Conservation (phyloP, 495 filamentous ascomycete genomes). For the Aspergillus heteromorphus region DNA sequence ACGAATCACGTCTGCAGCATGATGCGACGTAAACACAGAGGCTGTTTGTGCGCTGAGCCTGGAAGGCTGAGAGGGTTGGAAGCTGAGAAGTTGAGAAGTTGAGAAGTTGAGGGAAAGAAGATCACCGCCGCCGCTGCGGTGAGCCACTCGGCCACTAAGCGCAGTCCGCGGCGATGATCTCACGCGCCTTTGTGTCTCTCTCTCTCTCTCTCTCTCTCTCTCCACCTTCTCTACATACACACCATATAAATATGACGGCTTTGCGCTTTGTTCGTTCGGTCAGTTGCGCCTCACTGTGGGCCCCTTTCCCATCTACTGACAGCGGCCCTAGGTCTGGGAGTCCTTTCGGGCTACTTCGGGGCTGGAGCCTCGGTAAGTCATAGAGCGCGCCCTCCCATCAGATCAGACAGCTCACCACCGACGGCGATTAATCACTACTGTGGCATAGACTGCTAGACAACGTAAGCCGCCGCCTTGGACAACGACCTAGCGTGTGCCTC, state of each 20-base stretch:
- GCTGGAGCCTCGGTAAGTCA: slow-evolving; percentile 72
- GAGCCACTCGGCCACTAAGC: slow-evolving; percentile 26
- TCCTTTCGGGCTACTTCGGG: slow-evolving; percentile 81
- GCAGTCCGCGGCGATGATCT: slow-evolving; percentile 32
- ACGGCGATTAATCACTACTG: not conserved
- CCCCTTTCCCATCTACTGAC: slow-evolving; percentile 1
- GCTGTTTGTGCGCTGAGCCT: no score
- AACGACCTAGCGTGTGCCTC: no score
- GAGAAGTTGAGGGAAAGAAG: slow-evolving; percentile 1
- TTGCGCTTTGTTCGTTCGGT: slow-evolving; percentile 61
- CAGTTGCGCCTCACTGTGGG: slow-evolving; percentile 7
- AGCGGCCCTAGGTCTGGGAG: slow-evolving; percentile 58
- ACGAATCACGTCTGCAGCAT: slow-evolving; percentile 35
- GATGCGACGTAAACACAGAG: slow-evolving; percentile 13
- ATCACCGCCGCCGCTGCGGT: slow-evolving; percentile 23
- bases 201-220: slow-evolving; percentile 1
- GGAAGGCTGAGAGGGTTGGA: slow-evolving; percentile 2
- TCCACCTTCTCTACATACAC: not conserved
- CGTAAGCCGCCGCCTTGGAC: slow-evolving; percentile 30
- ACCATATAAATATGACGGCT: slow-evolving; percentile 42
- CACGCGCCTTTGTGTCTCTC: slow-evolving; percentile 17
- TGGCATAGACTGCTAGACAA: slow-evolving; percentile 36
- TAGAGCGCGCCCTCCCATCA: not conserved
- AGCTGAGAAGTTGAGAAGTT: slow-evolving; percentile 11
- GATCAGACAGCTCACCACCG: not conserved